Base-by-base conservation (phyloP, 768 basidiomycete species). In the Hypholoma fasciculare region DNA sequence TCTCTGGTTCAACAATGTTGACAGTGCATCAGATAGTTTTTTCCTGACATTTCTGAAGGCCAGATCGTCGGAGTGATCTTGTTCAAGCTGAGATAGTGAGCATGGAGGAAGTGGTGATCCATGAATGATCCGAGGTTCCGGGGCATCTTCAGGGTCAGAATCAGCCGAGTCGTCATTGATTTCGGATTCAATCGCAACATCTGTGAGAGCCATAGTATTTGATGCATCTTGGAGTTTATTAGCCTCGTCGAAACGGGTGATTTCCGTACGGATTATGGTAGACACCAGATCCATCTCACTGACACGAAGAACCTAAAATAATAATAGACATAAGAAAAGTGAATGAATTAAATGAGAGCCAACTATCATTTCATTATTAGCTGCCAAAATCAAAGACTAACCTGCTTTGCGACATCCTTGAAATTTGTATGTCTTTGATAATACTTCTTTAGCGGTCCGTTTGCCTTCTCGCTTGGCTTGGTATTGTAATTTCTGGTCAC, bases 371-470 rank as follows among this genome's bases (percentile, higher is more conserved):
- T n/a, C n/a, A n/a, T n/a, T n/a, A n/a, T n/a, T n/a, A n/a, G n/a
- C n/a, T n/a, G n/a, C n/a, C n/a, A n/a, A n/a, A n/a, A 30, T 40
- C n/a, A 40, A 40, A 14, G 4, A 40, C 39, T 11, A 4, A 40
- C 39, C 68, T 76, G 74, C 1, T 48, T 42, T 1, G 66, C 69
- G 17, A 74, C 62, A 55, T 75, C 49, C 46, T 71, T 72, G 61
- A 71, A 72, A 53, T 77, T 76, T 2, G 71, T 71, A 5, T 61
- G 60, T 1, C 36, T 19, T 2, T 56, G 62, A 50, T 74, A 75
- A 11, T 57, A 61, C 4, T 57, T 62, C 49, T 71, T 72, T 4
- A 72, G 37, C 1, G 65, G 49, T 1, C 67, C 57, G 58, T 77
- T 73, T 16, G 68, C 58, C 3, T 67, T 59, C 47, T 78, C 73